Base-by-base conservation (phyloP, 331 rosid genomes). In the Telfairia occidentalis region DNA sequence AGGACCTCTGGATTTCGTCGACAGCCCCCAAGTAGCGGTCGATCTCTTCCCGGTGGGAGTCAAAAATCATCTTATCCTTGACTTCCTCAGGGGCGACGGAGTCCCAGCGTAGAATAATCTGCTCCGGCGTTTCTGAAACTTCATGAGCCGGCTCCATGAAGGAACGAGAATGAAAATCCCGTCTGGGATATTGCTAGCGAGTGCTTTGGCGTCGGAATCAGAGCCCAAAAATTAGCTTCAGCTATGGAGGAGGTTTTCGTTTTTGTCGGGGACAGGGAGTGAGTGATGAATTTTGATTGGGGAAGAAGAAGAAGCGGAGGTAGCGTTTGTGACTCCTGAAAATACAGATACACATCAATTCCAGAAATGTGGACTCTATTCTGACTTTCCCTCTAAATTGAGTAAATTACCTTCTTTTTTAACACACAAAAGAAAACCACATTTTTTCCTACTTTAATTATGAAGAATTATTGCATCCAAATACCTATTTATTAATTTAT, bases 1-100 rank as follows among this genome's bases (percentile, higher is more conserved):
- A 60, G 11, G 97, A 92, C 13, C 87, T 91, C 64, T 89, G 99
- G 90, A 95, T 90, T 87, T 92, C 91, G 40, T 95, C 99, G 3
- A 95, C 97, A 55, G 99, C 99, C n/a, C 66, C 85, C 23, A 95
- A 86, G 79, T 95, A 95, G 23, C 84, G 96, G 85, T 90, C 92
- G 40, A 86, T 87, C 73, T 92, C 96, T 23, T 79, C 78, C 3
- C 97, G 89, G 24, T 95, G 92, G 6, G 90, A 86, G 19, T 90
- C 90, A 77, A 95, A 95, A 40, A 95, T 89, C 99, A 92, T 92
- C 49, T 77, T 89, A 11, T 88, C 97, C 0, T 95, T 81, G 1
- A 90, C 87, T 2, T 95, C 97, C 58, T 92, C 97, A 6, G 97
- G 88, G 1, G 94, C 90, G 32, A 97, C 87, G 1, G 99, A 92